Evolutionary conservation across 257 asterid species (phyloP).

Genomic region (Nicotiana noctiflora): DNA sequence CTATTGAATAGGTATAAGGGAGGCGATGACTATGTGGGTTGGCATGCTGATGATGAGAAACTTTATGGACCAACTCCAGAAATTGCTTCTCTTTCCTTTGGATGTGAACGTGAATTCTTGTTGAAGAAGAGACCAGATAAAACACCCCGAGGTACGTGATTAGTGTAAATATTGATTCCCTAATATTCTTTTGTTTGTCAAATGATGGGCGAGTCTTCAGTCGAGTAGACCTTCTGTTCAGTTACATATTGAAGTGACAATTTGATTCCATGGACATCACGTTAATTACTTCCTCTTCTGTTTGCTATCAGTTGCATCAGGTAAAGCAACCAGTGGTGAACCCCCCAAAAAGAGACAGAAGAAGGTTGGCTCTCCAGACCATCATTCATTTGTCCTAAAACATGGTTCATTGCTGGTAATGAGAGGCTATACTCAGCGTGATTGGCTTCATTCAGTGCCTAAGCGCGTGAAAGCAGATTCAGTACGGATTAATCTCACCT

Average conservation of each 20-base stretch:
- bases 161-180: not conserved
- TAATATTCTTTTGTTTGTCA: not conserved
- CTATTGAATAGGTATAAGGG: conserved; percentile 75
- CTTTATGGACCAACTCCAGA: conserved; percentile 83
- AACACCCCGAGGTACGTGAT: conserved; percentile 27
- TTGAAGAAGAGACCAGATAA: conserved; percentile 67
- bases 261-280: not conserved
- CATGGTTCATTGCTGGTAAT: conserved; percentile 87
- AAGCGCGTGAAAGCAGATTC: conserved; percentile 75
- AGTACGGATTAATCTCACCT: conserved; percentile 72
- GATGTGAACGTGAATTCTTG: conserved; percentile 84
- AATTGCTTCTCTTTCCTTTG: conserved; percentile 86
- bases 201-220: not conserved
- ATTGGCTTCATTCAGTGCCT: conserved; percentile 94
- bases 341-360: conserved; percentile 55
- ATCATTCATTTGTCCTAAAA: conserved; percentile 49
- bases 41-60: conserved; percentile 99
- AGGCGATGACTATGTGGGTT: conserved; percentile 84
- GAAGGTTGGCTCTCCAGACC: conserved; percentile 34
- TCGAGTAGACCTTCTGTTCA: not conserved
- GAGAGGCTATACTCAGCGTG: conserved; percentile 84
- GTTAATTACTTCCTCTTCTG: not conserved
- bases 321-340: conserved; percentile 32
- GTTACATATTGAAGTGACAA: not conserved
- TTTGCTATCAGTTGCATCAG: conserved; percentile 7